These are phyloP conservation scores for Passiflora organensis DNA, from an alignment of 345 rosid genomes.

Conservation along the genomic window DNA sequence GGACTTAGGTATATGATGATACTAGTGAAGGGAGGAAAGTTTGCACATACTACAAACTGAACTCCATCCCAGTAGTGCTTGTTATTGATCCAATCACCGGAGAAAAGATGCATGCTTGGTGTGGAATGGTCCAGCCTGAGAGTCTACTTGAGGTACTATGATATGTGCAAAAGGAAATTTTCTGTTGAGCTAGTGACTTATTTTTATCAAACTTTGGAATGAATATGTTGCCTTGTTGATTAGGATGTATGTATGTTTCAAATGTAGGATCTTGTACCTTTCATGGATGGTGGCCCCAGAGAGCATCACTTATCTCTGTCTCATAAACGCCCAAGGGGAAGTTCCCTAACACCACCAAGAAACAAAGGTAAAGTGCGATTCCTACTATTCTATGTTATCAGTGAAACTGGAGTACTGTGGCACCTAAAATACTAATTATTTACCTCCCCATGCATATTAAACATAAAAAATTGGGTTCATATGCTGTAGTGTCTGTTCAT, in stretches of 20 bases:
- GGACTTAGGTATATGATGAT: slow-evolving; percentile 72
- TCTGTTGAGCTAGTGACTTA: no score
- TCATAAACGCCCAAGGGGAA: slow-evolving; percentile 84
- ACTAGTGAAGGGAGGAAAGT: slow-evolving; percentile 90
- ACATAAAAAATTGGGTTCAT: slow-evolving; percentile 7
- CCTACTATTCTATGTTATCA: background rate
- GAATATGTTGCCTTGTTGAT: slow-evolving; percentile 6
- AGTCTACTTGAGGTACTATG: slow-evolving; percentile 65
- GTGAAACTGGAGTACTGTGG: background rate
- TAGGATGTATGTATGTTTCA: slow-evolving; percentile 4
- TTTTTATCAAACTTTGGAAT: background rate
- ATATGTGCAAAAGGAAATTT: background rate
- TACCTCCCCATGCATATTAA: no score
- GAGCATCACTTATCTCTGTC: slow-evolving; percentile 64
- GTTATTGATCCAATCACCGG: slow-evolving; percentile 96
- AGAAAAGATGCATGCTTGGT: slow-evolving; percentile 85
- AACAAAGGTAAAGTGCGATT: slow-evolving; percentile 42
- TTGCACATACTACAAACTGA: slow-evolving; percentile 80
- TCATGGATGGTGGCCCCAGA: slow-evolving; percentile 92
- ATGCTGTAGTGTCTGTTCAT: slow-evolving; percentile 26
- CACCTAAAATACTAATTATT: no score
- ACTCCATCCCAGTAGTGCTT: slow-evolving; percentile 80
- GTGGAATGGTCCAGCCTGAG: slow-evolving; percentile 91
- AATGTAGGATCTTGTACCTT: slow-evolving; percentile 71
- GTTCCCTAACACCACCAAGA: slow-evolving; percentile 52